These are phyloP conservation scores for Lycium ferocissimum DNA, from an alignment of 257 asterid genomes.

Conservation along the genomic window DNA sequence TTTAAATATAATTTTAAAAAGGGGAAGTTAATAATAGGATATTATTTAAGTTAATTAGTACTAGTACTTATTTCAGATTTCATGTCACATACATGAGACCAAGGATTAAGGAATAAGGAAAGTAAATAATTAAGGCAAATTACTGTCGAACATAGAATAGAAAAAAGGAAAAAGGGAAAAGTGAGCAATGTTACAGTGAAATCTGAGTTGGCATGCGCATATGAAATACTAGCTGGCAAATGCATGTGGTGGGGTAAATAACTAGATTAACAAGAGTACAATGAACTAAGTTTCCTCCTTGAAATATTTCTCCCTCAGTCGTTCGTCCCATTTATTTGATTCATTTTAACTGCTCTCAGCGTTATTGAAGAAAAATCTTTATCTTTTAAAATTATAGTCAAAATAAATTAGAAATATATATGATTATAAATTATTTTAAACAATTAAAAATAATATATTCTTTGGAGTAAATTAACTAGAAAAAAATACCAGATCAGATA, in stretches of 20 bases:
- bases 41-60: neutral
- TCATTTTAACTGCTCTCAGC: no score
- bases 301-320: neutral
- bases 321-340: no score
- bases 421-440: no score
- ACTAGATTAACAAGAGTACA: neutral
- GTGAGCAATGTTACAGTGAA: neutral
- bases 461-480: no score
- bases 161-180: neutral
- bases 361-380: no score
- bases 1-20: neutral
- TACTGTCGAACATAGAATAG: neutral
- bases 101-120: neutral
- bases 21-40: neutral
- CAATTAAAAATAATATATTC: no score
- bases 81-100: neutral
- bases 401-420: no score
- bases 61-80: neutral
- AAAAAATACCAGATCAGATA: no score
- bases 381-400: no score
- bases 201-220: slow-evolving; percentile 14
- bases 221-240: slow-evolving; percentile 11
- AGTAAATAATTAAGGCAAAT: neutral
- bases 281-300: neutral
- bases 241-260: slow-evolving; percentile 19